Evolutionary conservation across 2,329 filamentous ascomycete genomes (phyloP).

Genomic region (Septoria petroselini): DNA sequence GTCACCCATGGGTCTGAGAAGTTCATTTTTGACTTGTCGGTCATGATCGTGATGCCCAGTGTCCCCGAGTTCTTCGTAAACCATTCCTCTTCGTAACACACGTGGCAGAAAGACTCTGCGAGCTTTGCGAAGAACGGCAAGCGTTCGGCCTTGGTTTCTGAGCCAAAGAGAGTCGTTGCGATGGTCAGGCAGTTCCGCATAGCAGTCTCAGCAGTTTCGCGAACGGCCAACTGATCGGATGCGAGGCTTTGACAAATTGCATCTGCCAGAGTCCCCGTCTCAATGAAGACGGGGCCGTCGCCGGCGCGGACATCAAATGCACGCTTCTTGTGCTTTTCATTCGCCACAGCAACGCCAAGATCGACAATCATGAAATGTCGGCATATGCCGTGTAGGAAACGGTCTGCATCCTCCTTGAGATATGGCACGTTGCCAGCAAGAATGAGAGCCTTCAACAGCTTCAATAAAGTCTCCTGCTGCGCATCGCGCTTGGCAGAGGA

Average conservation of each 20-base stretch:
- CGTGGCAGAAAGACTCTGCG: constrained; percentile 82
- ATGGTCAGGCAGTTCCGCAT: constrained; percentile 76
- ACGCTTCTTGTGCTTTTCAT: constrained; percentile 70
- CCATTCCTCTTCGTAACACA: constrained; percentile 97
- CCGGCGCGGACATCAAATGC: constrained; percentile 82
- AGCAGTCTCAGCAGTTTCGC: constrained; percentile 76
- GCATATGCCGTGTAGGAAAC: constrained; percentile 76
- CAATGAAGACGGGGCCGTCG: constrained; percentile 82
- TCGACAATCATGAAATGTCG: constrained; percentile 89
- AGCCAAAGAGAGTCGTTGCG: constrained; percentile 71
- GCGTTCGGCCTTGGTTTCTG: constrained; percentile 65
- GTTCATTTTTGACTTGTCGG: constrained; percentile 78
- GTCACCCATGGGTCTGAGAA: constrained; percentile 81
- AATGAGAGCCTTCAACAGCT: constrained; percentile 83
- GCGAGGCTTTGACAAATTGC: constrained; percentile 86
- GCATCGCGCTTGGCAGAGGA: constrained; percentile 83
- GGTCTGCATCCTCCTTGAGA: constrained; percentile 70
- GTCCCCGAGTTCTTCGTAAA: constrained; percentile 94
- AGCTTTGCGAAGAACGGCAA: constrained; percentile 83
- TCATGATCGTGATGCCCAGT: constrained; percentile 81
- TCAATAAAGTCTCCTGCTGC: constrained; percentile 78
- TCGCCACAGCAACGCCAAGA: constrained; percentile 77
- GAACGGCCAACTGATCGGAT: constrained; percentile 75
- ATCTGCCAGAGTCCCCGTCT: constrained; percentile 81
- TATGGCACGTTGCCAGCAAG: constrained; percentile 75